Evolutionary conservation across 345 rosid genomes (phyloP), one percentile per base, ranked within the genome.

Genomic region (Gossypium bickii): DNA sequence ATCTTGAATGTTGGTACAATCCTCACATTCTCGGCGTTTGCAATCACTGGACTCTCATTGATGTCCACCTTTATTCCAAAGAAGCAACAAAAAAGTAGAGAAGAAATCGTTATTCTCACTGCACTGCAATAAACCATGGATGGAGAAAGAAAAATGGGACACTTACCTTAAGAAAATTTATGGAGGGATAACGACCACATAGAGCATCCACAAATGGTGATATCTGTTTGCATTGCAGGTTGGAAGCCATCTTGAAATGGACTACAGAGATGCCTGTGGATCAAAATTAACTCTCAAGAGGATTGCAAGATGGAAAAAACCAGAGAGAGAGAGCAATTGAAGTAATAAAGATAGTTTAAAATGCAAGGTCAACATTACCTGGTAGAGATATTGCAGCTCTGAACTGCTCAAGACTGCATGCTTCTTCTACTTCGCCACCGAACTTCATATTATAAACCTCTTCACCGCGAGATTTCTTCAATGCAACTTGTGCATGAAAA

Each of bases 1-100:
- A 96, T 92, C 90, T 92, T 96, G 95, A 96, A 90, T 55, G 99
- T 93, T 27, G 99, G 98, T 38, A 90, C 97, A 63, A 88, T 86
- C 82, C 87, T 89, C 86, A 93, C 97, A 53, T 86, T 90, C 87
- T 93, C 99, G 45, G 89, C 86, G 67, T 76, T 83, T 34, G 90
- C 89, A 67, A 92, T 81, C 52, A 52, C 82, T 4, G 85, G 83
- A 75, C 81, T 84, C 49, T 88, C 89, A 62, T 79, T 85, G 24
- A 87, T 82, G 74, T 96, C 98, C 85, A 95, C 98, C 99, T 95
- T 74, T 29, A 47, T 43, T 49, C 76, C 74, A 55, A 72, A 56
- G 51, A 34, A 83, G 2, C 62, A 58, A 38, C 6, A 69, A 3
- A 22, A 57, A 9, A 2, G 8, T 66, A 72, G 24, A 13, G 75